Percentiles rank a stretch among this genome's conserved stretches.
These are phyloP conservation scores for Calonectria crousiana DNA, from an alignment of 2,329 filamentous ascomycete species.

Conservation along the genomic window DNA sequence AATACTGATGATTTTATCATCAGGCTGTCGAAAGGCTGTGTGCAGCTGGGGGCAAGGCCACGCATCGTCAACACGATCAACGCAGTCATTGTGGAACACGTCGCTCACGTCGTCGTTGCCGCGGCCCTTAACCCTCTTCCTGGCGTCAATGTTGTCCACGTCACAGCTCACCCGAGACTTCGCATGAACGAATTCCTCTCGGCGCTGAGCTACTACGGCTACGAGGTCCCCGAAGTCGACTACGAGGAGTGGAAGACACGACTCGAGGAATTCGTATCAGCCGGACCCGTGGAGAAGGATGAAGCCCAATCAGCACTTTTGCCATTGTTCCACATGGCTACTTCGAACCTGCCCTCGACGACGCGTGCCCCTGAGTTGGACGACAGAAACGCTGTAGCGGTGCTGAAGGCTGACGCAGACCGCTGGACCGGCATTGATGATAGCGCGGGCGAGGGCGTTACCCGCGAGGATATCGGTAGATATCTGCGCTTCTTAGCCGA, in stretches of 20 bases:
- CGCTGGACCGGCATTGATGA: constrained; percentile 70
- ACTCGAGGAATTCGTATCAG: constrained; percentile 39
- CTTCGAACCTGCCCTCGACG: constrained; percentile 73
- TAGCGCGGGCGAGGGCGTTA: constrained; percentile 54
- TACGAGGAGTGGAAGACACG: constrained; percentile 59
- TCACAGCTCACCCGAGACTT: constrained; percentile 83
- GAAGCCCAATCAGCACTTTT: constrained; percentile 54
- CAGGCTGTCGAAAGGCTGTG: constrained; percentile 86
- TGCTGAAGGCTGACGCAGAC: constrained; percentile 72
- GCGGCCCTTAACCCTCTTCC: constrained; percentile 70
- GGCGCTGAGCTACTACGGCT: constrained; percentile 78
- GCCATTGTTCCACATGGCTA: constrained; percentile 80
- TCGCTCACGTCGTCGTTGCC: constrained; percentile 82
- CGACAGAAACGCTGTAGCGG: constrained; percentile 70
- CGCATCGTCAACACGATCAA: constrained; percentile 89
- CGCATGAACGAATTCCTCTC: constrained; percentile 83
- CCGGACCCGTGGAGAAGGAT: constrained; percentile 28
- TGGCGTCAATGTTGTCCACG: constrained; percentile 74
- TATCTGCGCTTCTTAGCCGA: constrained; percentile 28
- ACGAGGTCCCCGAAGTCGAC: constrained; percentile 79
- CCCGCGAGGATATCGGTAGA: constrained; percentile 31
- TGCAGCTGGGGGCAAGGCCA: constrained; percentile 81
- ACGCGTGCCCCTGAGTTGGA: constrained; percentile 80
- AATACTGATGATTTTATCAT: constrained; percentile 93
- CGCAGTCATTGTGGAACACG: constrained; percentile 87